Percentiles rank a stretch among this genome's conserved stretches.
phyloP scores from a whole-genome alignment of 257 asterid species.

The Nicotiana attenuata region DNA sequence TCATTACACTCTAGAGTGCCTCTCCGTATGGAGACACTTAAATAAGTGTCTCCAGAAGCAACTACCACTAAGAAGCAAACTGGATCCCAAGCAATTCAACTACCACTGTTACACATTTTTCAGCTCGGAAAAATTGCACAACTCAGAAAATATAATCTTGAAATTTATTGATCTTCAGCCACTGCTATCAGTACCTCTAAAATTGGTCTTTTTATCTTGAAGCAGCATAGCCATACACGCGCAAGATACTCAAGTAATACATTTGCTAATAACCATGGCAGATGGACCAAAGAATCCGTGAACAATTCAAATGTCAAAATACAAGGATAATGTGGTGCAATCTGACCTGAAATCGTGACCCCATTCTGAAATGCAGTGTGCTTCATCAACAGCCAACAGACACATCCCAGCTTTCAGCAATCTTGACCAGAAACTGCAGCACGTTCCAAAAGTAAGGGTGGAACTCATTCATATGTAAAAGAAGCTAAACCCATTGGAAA shows the following conservation, averaged over 20 bases:
- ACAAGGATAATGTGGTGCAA: neutral
- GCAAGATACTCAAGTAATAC: conserved; percentile 1
- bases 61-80: neutral
- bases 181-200: neutral
- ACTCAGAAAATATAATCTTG: conserved; percentile 3
- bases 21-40: neutral
- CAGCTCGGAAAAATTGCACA: neutral
- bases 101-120: neutral
- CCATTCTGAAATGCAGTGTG: conserved; percentile 99
- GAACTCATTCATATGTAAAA: neutral
- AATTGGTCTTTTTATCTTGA: neutral
- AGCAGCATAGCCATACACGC: neutral
- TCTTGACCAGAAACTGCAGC: conserved; percentile 88
- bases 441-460: conserved; percentile 9
- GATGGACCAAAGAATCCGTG: neutral
- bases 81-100: neutral
- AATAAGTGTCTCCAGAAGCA: neutral
- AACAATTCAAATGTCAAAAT: neutral
- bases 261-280: neutral
- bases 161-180: neutral
- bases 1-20: neutral
- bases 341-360: conserved; percentile 88
- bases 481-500: neutral
- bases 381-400: conserved; percentile 95
- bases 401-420: conserved; percentile 65